Evolutionary conservation across 148 eudicot species (phyloP).

Genomic region (Euryodendron excelsum): DNA sequence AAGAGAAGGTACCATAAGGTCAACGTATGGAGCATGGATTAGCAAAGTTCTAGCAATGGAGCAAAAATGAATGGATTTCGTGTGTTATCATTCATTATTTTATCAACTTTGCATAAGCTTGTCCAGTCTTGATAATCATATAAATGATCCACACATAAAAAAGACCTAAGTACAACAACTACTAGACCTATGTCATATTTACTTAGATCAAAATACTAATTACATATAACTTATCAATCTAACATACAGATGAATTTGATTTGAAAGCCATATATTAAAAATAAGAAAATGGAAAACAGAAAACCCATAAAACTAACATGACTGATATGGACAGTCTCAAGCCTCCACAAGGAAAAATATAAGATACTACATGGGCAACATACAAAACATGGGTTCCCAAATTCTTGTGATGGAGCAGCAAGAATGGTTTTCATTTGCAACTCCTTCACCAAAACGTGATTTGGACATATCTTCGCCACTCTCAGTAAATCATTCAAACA

Average conservation of each 20-base stretch:
- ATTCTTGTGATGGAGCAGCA: background rate
- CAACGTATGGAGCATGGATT: background rate
- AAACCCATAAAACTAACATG: background rate
- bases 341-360: background rate
- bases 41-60: background rate
- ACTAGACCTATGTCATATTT: background rate
- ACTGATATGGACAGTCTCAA: background rate
- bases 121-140: background rate
- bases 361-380: background rate
- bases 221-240: background rate
- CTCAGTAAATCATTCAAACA: background rate
- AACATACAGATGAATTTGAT: too few relatives aligned
- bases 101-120: background rate
- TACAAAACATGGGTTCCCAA: background rate
- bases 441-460: background rate
- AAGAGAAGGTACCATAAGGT: background rate
- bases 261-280: too few relatives aligned
- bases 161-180: background rate
- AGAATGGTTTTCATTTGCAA: background rate
- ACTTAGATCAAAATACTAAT: background rate
- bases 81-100: too few relatives aligned
- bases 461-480: background rate
- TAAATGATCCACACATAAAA: background rate
- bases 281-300: background rate
- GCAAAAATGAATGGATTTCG: too few relatives aligned